A percentile compares a stretch with the other conserved stretches of the same genome.
These are phyloP conservation scores for Erucastrum elatum DNA, from an alignment of 345 rosid species.

Conservation along the genomic window DNA sequence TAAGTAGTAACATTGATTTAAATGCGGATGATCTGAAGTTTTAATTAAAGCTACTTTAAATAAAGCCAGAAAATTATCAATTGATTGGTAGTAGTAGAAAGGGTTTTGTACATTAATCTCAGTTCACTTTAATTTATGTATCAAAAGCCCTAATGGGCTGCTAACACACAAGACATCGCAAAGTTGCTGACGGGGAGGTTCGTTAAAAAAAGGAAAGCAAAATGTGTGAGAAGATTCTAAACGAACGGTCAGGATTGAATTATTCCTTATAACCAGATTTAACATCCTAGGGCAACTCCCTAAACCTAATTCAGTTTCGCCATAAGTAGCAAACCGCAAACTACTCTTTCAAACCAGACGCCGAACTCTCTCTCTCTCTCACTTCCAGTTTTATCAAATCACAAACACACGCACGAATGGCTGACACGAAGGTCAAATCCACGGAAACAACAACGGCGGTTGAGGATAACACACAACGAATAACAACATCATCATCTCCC, in stretches of 20 bases:
- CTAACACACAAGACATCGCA: neutral
- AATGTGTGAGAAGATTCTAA: neutral
- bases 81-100: neutral
- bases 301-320: neutral
- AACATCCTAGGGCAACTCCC: neutral
- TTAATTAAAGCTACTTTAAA: too few species aligned
- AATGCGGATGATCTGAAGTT: neutral
- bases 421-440: conserved; percentile 53
- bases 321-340: neutral
- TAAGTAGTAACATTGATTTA: neutral
- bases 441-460: conserved; percentile 20
- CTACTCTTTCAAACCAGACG: neutral
- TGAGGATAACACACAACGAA: conserved; percentile 35
- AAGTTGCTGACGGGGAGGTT: neutral
- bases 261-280: neutral
- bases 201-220: neutral
- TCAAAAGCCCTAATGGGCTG: neutral
- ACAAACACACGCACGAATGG: conserved; percentile 8
- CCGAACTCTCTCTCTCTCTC: neutral
- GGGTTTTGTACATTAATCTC: neutral
- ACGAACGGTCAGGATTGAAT: neutral
- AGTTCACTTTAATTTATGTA: neutral
- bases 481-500: neutral
- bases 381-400: neutral
- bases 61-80: neutral